Base-by-base conservation (phyloP, 1,284 basidiomycete species). In the Caloboletus firmus region DNA sequence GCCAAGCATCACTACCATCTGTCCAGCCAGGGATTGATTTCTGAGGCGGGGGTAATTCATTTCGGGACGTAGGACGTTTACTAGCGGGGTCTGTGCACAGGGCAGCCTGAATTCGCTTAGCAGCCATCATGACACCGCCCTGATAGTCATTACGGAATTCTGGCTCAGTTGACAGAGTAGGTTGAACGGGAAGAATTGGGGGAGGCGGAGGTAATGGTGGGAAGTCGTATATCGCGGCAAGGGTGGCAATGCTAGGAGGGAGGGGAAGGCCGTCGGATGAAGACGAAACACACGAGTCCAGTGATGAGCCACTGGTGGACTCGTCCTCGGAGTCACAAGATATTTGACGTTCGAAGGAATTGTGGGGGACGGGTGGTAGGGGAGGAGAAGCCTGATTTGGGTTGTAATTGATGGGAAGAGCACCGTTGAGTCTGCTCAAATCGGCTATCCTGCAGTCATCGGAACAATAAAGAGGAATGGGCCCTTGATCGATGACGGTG, bases 391-490 rank as follows among this genome's bases (percentile, higher is more conserved):
- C 64, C 2, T 72, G 74, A 44, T 76, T 70, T 26, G 79, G 76
- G 58, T 78, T 66, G 69, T 74, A 82, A 60, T 80, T 70, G 67
- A 78, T 71, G 44, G 76, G 73, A 42, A 78, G 66, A 55, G 68
- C 72, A 47, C 73, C 72, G 37, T 74, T 68, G 41, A 62, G 65
- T 60, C 71, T 72, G 63, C 76, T 73, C 60, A 82, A 65, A 68
- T 89, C 87, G 41, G 72, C 72, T 39, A 84, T 69, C 57, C 80
- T 77, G 69, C 88, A 91, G 64, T 84, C 79, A 59, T 89, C 85
- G 3, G 87, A 90, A 72, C 88, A 91, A 72, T 91, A 91, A 58
- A 91, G 79, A 22, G 88, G 87, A 3, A 81, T 81, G 12, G 85
- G 88, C 2, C 78, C 76, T 67, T 86, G 86, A 73, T 89, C 87